Conservation (phyloP, 1,139 yeast genomes). For the Saccharomyces hybrid region DNA sequence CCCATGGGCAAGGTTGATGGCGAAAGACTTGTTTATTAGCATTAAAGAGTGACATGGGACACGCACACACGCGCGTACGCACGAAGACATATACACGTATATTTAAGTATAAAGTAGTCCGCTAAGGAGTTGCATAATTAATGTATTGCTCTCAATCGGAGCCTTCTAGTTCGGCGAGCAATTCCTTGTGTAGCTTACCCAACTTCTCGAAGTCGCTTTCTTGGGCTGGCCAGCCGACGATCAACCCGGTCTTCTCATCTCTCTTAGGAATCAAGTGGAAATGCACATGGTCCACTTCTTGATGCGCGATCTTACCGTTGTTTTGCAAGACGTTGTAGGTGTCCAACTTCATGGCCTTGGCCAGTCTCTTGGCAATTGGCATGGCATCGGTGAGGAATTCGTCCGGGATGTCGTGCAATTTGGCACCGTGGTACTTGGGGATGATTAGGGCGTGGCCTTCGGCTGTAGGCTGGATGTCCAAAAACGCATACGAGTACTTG, state of each 20-base stretch:
- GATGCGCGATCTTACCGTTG: slow-evolving; percentile 92
- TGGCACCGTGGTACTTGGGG: slow-evolving; percentile 90
- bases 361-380: slow-evolving; percentile 81
- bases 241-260: slow-evolving; percentile 60
- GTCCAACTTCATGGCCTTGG: slow-evolving; percentile 55
- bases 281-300: slow-evolving; percentile 90
- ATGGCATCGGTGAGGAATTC: slow-evolving; percentile 77
- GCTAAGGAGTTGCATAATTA: not conserved
- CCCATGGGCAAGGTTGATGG: not conserved
- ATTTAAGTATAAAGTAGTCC: not conserved
- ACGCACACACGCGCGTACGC: not conserved
- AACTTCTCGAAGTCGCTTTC: slow-evolving; percentile 64
- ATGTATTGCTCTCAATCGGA: not conserved
- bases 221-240: slow-evolving; percentile 90
- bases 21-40: not conserved
- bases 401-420: slow-evolving; percentile 85
- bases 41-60: not conserved
- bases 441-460: slow-evolving; percentile 82
- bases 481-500: slow-evolving; percentile 66
- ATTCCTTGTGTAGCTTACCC: slow-evolving; percentile 55
- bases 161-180: slow-evolving; percentile 46
- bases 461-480: slow-evolving; percentile 89
- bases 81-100: not conserved
- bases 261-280: slow-evolving; percentile 92
- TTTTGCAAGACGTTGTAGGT: slow-evolving; percentile 85